Percentiles rank a stretch among this genome's conserved stretches.
These are phyloP conservation scores for Mortierella sp. DNA, from an alignment of 371 early-diverging fungal species.

Conservation along the genomic window DNA sequence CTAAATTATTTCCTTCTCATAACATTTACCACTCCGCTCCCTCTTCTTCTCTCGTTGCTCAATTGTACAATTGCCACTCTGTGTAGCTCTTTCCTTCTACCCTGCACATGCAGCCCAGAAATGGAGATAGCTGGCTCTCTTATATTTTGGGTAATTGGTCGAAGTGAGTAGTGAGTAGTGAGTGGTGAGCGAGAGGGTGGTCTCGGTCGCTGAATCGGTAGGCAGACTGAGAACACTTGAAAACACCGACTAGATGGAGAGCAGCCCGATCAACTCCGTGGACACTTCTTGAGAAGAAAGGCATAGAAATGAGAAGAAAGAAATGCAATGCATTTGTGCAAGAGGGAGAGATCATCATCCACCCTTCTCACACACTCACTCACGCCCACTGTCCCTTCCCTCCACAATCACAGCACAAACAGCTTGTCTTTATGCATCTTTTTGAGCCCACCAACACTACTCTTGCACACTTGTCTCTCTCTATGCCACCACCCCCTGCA, in stretches of 20 bases:
- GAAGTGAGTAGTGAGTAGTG: no score
- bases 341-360: background rate
- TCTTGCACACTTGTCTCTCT: background rate
- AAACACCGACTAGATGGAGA: conserved; percentile 4
- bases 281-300: background rate
- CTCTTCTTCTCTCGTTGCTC: background rate
- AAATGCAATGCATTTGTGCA: background rate
- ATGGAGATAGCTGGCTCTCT: background rate
- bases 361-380: background rate
- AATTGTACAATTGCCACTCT: background rate
- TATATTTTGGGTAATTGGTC: background rate
- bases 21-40: background rate
- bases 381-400: background rate
- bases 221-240: conserved; percentile 1
- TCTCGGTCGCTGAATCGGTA: conserved; percentile 9
- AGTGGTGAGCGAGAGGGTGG: no score
- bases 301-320: background rate
- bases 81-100: background rate
- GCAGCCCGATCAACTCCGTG: conserved; percentile 13
- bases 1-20: background rate
- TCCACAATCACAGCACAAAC: background rate
- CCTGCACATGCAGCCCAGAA: background rate
- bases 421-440: background rate
- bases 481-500: background rate
- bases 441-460: conserved; percentile 10